These are phyloP conservation scores for Guyanaporus albipodus DNA, from an alignment of 768 basidiomycete genomes.

Conservation along the genomic window DNA sequence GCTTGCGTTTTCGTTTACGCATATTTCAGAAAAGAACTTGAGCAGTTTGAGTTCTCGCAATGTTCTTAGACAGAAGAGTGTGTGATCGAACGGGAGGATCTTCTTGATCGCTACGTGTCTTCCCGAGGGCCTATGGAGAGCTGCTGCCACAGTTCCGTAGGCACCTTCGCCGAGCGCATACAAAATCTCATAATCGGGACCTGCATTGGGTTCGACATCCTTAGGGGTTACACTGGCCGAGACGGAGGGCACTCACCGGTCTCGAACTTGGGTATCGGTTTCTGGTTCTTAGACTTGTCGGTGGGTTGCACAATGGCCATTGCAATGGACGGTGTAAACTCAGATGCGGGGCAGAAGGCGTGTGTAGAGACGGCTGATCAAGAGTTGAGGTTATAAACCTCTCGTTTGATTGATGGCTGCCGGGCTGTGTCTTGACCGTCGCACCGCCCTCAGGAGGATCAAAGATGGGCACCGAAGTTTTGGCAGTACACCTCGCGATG, in stretches of 20 bases:
- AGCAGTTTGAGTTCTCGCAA: conserved; percentile 88
- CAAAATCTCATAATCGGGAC: conserved; percentile 70
- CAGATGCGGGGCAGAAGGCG: not conserved
- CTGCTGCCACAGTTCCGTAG: conserved; percentile 88
- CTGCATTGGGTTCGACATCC: conserved; percentile 36
- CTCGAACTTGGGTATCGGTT: conserved; percentile 71
- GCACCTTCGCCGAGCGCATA: conserved; percentile 81
- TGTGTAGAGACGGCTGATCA: not conserved
- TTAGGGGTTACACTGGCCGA: not conserved
- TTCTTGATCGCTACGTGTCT: conserved; percentile 94
- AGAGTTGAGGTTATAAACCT: conserved; percentile 1
- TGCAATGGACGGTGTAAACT: not conserved
- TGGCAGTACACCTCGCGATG: conserved; percentile 1
- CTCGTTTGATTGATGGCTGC: conserved; percentile 6
- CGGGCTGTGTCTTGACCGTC: conserved; percentile 6
- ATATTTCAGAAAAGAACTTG: conserved; percentile 77
- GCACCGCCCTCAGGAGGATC: conserved; percentile 7
- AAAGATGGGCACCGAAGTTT: conserved; percentile 10
- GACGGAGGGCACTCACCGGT: conserved; percentile 43
- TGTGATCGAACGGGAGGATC: conserved; percentile 92
- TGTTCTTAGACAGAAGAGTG: conserved; percentile 85
- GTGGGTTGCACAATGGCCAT: conserved; percentile 8
- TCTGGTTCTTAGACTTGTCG: conserved; percentile 43
- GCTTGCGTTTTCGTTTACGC: conserved; percentile 75
- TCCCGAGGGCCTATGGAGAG: conserved; percentile 75